Evolutionary conservation across 306 rosid genomes (phyloP), one percentile per base, ranked within the genome.

Genomic region (Pterocarpus macrocarpus): DNA sequence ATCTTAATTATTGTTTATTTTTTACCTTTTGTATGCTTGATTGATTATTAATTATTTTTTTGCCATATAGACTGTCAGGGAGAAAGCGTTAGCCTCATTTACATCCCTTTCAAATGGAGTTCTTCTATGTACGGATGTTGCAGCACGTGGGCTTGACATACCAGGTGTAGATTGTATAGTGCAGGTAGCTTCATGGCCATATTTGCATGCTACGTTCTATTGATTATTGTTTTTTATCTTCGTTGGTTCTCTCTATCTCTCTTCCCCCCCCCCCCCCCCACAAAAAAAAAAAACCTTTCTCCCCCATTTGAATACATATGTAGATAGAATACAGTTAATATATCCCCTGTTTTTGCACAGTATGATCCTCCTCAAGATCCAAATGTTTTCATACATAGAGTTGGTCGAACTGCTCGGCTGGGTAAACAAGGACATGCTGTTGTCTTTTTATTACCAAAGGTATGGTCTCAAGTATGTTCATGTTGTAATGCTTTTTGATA

Each of bases 291-390:
- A 22, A 22, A 22, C 28, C 28, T 22, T 22, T 22, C 28, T 22
- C 28, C 28, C 45, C 53, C 45, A 36, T 73, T 43, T 67, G 57
- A 33, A 7, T 59, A 15, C 74, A 59, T 45, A 41, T 66, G 11
- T 50, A 7, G 53, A 17, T 69, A 28, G 57, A 74, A 38, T 64
- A 30, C 35, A 9, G 17, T 68, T 63, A 50, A 32, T 22, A 14
- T 36, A 28, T 41, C 55, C 9, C 55, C 32, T 84, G 80, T 64
- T 90, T 67, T 49, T 71, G 13, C 69, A 80, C 92, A 91, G 99
- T 95, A 93, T 82, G 98, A 95, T 89, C 92, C 98, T 61, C 99
- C 99, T 53, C 96, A 93, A 90, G 94, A 95, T 80, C 99, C 98
- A 53, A 90, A 93, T 83, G 99, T 95, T 70, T 95, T 93, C 15